Evolutionary conservation across 495 filamentous ascomycete genomes (phyloP).

Genomic region (Rostrohypoxylon terebratum): DNA sequence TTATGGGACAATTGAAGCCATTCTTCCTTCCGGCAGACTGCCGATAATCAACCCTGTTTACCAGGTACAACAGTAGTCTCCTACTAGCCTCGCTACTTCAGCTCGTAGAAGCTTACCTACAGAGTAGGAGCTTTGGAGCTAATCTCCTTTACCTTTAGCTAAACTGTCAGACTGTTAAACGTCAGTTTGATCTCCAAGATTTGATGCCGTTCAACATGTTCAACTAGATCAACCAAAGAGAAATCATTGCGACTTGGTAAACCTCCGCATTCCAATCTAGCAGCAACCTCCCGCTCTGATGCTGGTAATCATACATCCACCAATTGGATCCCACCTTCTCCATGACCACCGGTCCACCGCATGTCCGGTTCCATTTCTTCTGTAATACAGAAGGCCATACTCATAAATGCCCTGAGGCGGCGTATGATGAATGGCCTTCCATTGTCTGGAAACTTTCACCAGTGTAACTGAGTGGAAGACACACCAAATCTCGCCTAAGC

Average conservation of each 20-base stretch:
- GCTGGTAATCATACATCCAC: constrained; percentile 5
- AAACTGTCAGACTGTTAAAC: not conserved
- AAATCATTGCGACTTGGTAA: not conserved
- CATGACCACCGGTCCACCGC: not conserved
- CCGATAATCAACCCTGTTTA: constrained; percentile 1
- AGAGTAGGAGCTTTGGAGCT: too few species aligned
- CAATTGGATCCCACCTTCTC: not conserved
- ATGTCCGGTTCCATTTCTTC: not conserved
- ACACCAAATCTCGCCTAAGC: not conserved
- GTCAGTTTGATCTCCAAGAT: constrained; percentile 1
- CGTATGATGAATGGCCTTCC: not conserved
- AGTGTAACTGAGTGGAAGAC: not conserved
- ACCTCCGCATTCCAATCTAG: not conserved
- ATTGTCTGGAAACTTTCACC: not conserved
- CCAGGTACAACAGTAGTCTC: too few species aligned
- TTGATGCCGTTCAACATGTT: too few species aligned
- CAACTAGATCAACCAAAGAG: not conserved
- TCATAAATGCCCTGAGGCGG: not conserved
- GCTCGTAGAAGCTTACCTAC: not conserved
- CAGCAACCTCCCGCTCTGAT: not conserved
- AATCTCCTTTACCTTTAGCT: not conserved
- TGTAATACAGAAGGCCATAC: constrained; percentile 2
- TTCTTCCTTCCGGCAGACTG: constrained; percentile 1
- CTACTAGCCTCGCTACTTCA: constrained; percentile 3
- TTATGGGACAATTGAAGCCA: not conserved